Evolutionary conservation across 208 protist species (phyloP).

Genomic region (Trypanosomatidae sp.): DNA sequence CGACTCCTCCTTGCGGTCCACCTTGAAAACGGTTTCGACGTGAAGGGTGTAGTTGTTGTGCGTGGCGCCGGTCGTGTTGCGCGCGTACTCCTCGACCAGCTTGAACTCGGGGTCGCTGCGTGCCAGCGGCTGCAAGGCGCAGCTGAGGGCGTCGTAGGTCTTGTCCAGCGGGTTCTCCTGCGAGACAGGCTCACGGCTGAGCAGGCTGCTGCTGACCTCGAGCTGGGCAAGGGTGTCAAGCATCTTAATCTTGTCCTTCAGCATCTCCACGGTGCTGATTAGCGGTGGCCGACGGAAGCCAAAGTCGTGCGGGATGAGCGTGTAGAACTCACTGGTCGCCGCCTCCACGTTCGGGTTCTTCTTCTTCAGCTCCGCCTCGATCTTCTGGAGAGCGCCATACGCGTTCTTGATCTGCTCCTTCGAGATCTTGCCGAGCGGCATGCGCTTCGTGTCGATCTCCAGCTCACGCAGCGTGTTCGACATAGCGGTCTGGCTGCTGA

Average conservation of each 20-base stretch:
- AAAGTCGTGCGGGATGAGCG: conserved; percentile 82
- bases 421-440: conserved; percentile 85
- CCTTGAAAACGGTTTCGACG: conserved; percentile 66
- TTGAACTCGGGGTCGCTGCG: no score
- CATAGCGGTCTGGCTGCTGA: conserved; percentile 63
- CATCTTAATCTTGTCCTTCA: conserved; percentile 77
- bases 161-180: no score
- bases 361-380: conserved; percentile 70
- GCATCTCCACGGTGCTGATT: conserved; percentile 48
- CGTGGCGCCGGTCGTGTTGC: conserved; percentile 73
- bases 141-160: no score
- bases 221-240: conserved; percentile 80
- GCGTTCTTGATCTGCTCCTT: conserved; percentile 71
- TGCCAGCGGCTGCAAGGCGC: no score
- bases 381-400: conserved; percentile 44
- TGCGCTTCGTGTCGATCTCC: conserved; percentile 70
- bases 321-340: conserved; percentile 71
- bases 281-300: conserved; percentile 56
- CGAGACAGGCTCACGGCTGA: no score
- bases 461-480: conserved; percentile 68
- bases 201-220: conserved; percentile 85
- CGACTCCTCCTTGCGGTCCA: conserved; percentile 65
- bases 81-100: conserved; percentile 62
- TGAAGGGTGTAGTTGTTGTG: conserved; percentile 56
- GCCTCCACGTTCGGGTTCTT: conserved; percentile 38